Evolutionary conservation across 495 filamentous ascomycete species (phyloP).

Genomic region (Entonaema liquescens): DNA sequence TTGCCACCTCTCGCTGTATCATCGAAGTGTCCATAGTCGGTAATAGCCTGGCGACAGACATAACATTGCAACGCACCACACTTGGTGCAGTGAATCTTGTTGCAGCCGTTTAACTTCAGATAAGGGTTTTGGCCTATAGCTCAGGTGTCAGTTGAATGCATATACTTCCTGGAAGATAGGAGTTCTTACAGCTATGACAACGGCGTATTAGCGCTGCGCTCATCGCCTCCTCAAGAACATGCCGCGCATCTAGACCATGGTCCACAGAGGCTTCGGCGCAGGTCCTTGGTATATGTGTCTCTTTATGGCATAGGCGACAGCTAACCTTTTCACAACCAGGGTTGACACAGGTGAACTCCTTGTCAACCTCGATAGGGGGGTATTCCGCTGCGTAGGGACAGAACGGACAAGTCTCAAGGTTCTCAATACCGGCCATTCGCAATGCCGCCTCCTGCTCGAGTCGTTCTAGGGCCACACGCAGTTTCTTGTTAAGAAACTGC

Average conservation of each 20-base stretch:
- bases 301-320: slow-evolving; percentile 76
- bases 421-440: slow-evolving; percentile 68
- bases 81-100: slow-evolving; percentile 77
- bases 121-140: slow-evolving; percentile 63
- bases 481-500: slow-evolving; percentile 66
- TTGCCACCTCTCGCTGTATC: slow-evolving; percentile 55
- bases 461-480: slow-evolving; percentile 66
- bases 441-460: slow-evolving; percentile 76
- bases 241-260: slow-evolving; percentile 65
- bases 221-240: slow-evolving; percentile 83
- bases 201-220: slow-evolving; percentile 77
- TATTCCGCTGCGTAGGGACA: slow-evolving; percentile 82
- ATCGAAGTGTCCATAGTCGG: slow-evolving; percentile 61
- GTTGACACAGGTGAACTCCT: slow-evolving; percentile 77
- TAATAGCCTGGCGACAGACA: slow-evolving; percentile 69
- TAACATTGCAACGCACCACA: slow-evolving; percentile 76
- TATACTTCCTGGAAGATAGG: not conserved
- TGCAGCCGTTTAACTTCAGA: slow-evolving; percentile 83
- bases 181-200: slow-evolving; percentile 69
- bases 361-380: slow-evolving; percentile 71
- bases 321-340: slow-evolving; percentile 70
- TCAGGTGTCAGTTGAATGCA: slow-evolving; percentile 34
- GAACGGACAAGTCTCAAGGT: slow-evolving; percentile 78
- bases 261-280: slow-evolving; percentile 75
- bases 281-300: slow-evolving; percentile 76